phyloP scores from a whole-genome alignment of 2,329 filamentous ascomycete genomes.

The Xylaria sp. region DNA sequence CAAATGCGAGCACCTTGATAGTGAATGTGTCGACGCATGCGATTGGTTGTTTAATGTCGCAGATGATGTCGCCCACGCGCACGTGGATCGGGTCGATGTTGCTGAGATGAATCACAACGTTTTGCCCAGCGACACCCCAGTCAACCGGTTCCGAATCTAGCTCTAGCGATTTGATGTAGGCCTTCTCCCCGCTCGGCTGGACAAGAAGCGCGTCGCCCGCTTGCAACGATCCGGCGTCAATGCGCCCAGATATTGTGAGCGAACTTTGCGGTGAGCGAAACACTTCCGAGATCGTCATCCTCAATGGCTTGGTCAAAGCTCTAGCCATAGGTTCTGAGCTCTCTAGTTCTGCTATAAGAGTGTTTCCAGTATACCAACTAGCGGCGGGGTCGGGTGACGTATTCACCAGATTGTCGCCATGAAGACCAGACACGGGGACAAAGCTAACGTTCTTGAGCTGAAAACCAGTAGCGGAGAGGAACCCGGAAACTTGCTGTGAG shows the following conservation, averaged over 20 bases:
- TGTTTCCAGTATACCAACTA: conserved; percentile 83
- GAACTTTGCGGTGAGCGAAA: conserved; percentile 85
- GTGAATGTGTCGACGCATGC: conserved; percentile 77
- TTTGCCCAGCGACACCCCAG: conserved; percentile 94
- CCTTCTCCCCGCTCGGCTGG: conserved; percentile 83
- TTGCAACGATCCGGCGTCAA: conserved; percentile 86
- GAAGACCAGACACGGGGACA: conserved; percentile 88
- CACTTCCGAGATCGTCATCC: conserved; percentile 88
- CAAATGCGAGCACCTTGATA: conserved; percentile 87
- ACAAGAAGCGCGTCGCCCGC: conserved; percentile 81
- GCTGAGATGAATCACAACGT: conserved; percentile 81
- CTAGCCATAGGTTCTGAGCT: conserved; percentile 77
- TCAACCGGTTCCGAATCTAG: conserved; percentile 77
- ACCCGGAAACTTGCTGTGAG: conserved; percentile 81
- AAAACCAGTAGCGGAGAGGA: conserved; percentile 85
- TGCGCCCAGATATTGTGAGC: conserved; percentile 83
- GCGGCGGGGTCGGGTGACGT: conserved; percentile 65
- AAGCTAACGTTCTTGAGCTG: conserved; percentile 83
- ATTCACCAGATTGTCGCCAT: conserved; percentile 84
- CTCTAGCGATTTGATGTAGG: conserved; percentile 83
- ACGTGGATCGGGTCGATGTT: conserved; percentile 88
- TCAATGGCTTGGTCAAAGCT: conserved; percentile 79
- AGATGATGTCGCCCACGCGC: conserved; percentile 86
- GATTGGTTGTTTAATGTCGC: conserved; percentile 73
- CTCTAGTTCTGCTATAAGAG: conserved; percentile 86